Conservation (phyloP, 148 eudicot genomes). For the Fallopia convolvulus region DNA sequence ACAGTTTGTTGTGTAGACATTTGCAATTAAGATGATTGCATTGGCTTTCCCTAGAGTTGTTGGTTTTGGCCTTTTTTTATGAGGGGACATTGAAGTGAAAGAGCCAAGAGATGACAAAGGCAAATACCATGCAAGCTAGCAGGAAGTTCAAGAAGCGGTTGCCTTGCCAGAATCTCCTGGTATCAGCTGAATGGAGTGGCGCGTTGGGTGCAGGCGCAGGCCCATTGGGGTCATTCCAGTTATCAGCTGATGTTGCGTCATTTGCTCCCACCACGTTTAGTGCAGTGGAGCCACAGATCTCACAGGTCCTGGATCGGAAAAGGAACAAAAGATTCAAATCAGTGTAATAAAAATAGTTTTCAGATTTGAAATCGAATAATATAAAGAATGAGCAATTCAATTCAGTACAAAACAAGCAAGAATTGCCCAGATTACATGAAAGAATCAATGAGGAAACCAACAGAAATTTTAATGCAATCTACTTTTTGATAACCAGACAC, state of each 20-base stretch:
- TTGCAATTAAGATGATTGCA: slow-evolving; percentile 3
- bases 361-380: not conserved
- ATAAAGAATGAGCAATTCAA: not conserved
- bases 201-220: slow-evolving; percentile 14
- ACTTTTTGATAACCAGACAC: no score
- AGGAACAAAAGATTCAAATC: not conserved
- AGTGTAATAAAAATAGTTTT: no score
- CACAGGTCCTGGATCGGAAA: slow-evolving; percentile 50
- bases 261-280: slow-evolving; percentile 56
- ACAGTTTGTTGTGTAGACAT: not conserved
- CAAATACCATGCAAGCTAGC: slow-evolving; percentile 63
- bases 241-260: slow-evolving; percentile 45
- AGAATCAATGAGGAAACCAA: no score
- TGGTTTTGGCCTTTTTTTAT: not conserved
- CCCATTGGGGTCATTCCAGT: slow-evolving; percentile 57
- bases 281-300: slow-evolving; percentile 82
- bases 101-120: slow-evolving; percentile 64
- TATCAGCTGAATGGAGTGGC: slow-evolving; percentile 18
- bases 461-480: no score
- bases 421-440: not conserved
- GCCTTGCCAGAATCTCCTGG: slow-evolving; percentile 52
- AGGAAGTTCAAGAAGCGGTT: slow-evolving; percentile 52
- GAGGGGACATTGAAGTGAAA: slow-evolving; percentile 55
- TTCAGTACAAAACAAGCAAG: not conserved
- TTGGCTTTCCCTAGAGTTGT: not conserved